These are phyloP conservation scores for Rhizophagus clarus DNA, from an alignment of 192 early-diverging fungal genomes.

Conservation along the genomic window DNA sequence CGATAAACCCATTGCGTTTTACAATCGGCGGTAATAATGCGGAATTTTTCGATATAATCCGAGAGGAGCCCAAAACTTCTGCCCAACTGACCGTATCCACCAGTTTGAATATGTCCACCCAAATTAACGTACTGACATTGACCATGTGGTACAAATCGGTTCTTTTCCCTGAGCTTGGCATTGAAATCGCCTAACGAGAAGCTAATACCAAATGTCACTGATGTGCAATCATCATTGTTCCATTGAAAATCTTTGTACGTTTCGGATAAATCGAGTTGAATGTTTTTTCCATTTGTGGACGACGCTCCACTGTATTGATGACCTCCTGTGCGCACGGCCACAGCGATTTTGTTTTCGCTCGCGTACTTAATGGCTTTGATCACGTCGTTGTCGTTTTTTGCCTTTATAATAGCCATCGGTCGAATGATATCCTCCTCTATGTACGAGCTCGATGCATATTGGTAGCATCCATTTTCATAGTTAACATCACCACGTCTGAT, in stretches of 20 bases:
- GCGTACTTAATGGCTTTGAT: conserved; percentile 37
- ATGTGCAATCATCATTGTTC: conserved; percentile 32
- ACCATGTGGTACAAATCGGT: conserved; percentile 36
- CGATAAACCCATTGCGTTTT: conserved; percentile 21
- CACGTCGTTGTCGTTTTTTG: conserved; percentile 34
- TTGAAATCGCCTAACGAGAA: conserved; percentile 32
- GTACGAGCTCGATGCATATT: conserved; percentile 35
- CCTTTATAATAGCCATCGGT: conserved; percentile 31
- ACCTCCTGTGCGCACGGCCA: conserved; percentile 40
- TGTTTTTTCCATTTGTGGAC: conserved; percentile 33
- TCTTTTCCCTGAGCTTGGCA: conserved; percentile 29
- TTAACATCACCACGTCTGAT: conserved; percentile 5
- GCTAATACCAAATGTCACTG: conserved; percentile 37
- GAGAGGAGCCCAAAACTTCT: conserved; percentile 43
- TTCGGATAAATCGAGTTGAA: conserved; percentile 39
- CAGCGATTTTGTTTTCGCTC: conserved; percentile 23
- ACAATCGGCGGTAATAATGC: conserved; percentile 41
- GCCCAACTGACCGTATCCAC: conserved; percentile 37
- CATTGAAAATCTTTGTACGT: conserved; percentile 37
- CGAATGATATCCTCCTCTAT: conserved; percentile 10
- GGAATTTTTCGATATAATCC: conserved; percentile 41
- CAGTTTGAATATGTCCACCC: conserved; percentile 42
- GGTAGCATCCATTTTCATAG: conserved; percentile 22
- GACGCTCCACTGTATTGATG: conserved; percentile 40
- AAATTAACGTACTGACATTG: conserved; percentile 36